These are phyloP conservation scores for Botrytis paeoniae DNA, from an alignment of 2,329 filamentous ascomycete species.

Conservation along the genomic window DNA sequence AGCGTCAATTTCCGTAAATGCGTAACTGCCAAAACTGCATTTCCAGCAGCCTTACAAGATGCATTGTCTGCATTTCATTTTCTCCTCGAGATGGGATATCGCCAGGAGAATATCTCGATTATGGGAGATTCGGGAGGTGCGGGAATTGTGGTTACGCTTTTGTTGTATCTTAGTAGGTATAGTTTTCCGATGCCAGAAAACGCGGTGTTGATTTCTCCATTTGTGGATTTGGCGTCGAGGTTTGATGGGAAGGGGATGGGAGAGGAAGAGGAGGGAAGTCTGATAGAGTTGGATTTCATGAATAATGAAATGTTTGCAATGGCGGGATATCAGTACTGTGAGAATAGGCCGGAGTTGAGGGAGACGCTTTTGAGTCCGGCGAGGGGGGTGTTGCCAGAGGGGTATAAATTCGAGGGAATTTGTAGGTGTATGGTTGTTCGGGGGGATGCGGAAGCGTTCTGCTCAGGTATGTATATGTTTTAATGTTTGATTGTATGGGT, in stretches of 20 bases:
- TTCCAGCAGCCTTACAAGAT: not conserved
- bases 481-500: not conserved
- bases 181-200: not conserved
- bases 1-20: not conserved
- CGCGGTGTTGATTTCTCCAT: not conserved
- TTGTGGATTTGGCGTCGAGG: not conserved
- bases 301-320: not conserved
- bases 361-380: not conserved
- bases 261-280: not conserved
- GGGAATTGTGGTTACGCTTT: not conserved
- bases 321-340: not conserved
- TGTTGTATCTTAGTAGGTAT: not conserved
- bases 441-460: not conserved
- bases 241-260: not conserved
- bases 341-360: not conserved
- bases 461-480: not conserved
- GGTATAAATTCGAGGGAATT: not conserved
- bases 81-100: not conserved
- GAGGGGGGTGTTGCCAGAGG: not conserved
- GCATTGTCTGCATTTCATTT: not conserved
- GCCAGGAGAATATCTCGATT: not conserved
- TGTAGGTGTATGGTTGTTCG: constrained; percentile 3
- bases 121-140: not conserved
- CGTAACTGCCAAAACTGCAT: not conserved
- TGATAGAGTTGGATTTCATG: not conserved